Base-by-base conservation (phyloP, 2,329 filamentous ascomycete species). In the Dactylonectria estremocensis region DNA sequence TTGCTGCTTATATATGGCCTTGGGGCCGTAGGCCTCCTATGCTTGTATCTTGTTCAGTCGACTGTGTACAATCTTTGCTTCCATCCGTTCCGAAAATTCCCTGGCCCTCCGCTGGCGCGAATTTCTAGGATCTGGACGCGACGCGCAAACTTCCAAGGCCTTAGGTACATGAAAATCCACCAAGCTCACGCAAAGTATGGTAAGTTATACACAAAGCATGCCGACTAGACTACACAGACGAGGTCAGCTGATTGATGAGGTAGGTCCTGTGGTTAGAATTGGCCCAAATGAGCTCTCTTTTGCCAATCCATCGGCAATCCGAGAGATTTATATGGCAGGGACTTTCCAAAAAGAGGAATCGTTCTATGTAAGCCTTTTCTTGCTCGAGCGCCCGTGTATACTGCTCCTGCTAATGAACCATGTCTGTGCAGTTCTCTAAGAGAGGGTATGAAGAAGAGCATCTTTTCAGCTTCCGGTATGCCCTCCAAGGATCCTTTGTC, bases 201-300 rank as follows among this genome's bases (percentile, higher is more conserved):
- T 45, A 24, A 37, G 35, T 37, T 14, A 37, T 37, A 14, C 14
- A 14, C 11, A 37, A 37, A 13, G 35, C 14, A 14, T 37, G 11
- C 35, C 35, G 11, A 14, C 14, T 37, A 14, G 24, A 28, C 24
- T 37, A 13, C 10, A 37, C 14, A 37, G 11, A 37, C 14, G 35
- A 37, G 14, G 10, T 14, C 14, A 14, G 14, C 14, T 11, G 10
- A 37, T 37, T 37, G 11, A 37, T 37, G 10, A 11, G 11, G 35
- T 37, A 37, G 35, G 35, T 37, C 35, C 57, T 16, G 57, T 61
- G 13, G 20, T 61, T 28, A 45, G 57, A 33, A 45, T 61, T 43
- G 57, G 57, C 14, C 57, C 57, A 40, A 61, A 61, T 45, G 57
- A 61, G 48, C 46, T 61, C 8, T 61, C 57, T 14, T 61, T 61